Evolutionary conservation across 106 monocot species (phyloP).

Genomic region (Chionographis japonica): DNA sequence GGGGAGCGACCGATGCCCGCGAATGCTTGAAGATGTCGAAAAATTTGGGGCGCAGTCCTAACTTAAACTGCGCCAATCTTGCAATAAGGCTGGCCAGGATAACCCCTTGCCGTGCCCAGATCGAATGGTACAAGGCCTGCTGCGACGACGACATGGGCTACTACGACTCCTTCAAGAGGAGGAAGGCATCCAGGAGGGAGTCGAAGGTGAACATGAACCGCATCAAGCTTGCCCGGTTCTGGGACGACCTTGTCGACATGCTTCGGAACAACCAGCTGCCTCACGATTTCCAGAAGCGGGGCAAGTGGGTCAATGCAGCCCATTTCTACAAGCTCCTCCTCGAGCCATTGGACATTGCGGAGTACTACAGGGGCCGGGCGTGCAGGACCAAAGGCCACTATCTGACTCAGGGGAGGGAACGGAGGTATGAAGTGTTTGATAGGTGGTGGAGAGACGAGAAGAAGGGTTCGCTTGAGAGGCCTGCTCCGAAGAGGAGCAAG

Average conservation of each 20-base stretch:
- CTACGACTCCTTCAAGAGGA: slow-evolving; percentile 53
- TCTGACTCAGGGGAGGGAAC: slow-evolving; percentile 40
- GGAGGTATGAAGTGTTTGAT: slow-evolving; percentile 48
- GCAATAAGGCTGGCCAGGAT: slow-evolving; percentile 37
- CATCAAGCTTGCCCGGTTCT: slow-evolving; percentile 45
- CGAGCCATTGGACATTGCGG: slow-evolving; percentile 61
- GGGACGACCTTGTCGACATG: slow-evolving; percentile 46
- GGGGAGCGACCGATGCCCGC: slow-evolving; percentile 18
- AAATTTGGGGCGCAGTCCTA: slow-evolving; percentile 25
- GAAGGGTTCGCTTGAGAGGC: neutral
- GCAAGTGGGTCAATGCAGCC: slow-evolving; percentile 58
- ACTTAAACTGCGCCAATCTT: slow-evolving; percentile 31
- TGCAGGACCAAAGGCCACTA: slow-evolving; percentile 37
- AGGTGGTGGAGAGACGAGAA: slow-evolving; percentile 40
- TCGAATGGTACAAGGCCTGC: slow-evolving; percentile 60
- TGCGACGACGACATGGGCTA: slow-evolving; percentile 46
- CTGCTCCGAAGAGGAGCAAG: slow-evolving; percentile 31
- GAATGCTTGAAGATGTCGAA: slow-evolving; percentile 34
- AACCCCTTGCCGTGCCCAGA: slow-evolving; percentile 49
- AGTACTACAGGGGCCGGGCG: slow-evolving; percentile 32
- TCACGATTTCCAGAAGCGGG: slow-evolving; percentile 36
- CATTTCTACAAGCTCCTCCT: slow-evolving; percentile 56
- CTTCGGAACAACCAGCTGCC: slow-evolving; percentile 43
- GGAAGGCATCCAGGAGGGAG: slow-evolving; percentile 25
- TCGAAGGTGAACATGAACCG: slow-evolving; percentile 42